Evolutionary conservation across 192 early-diverging fungal species (phyloP).

Genomic region (Dissophora ornata): DNA sequence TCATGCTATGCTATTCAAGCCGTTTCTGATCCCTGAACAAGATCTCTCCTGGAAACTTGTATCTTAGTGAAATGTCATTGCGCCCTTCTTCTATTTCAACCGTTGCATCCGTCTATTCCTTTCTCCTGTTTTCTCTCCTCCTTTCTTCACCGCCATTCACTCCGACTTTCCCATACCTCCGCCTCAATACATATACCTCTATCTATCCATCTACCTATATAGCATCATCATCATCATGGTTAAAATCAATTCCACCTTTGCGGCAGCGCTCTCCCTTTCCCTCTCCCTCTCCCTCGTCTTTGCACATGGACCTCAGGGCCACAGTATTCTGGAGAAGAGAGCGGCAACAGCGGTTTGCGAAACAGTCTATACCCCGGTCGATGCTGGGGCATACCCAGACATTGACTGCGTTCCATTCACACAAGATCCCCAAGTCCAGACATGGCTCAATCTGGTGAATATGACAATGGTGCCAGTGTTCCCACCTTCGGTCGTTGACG

Average conservation of each 20-base stretch:
- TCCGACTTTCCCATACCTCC: no score
- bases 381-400: conserved; percentile 15
- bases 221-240: conserved; percentile 12
- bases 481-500: conserved; percentile 25
- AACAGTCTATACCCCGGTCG: conserved; percentile 2
- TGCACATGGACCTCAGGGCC: not conserved
- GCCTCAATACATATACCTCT: not conserved
- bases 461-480: conserved; percentile 40
- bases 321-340: conserved; percentile 5
- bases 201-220: not conserved
- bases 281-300: conserved; percentile 10
- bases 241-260: conserved; percentile 3
- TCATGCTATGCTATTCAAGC: no score
- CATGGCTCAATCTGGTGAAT: conserved; percentile 58
- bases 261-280: conserved; percentile 18
- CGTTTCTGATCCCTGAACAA: no score
- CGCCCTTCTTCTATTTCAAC: no score
- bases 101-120: not conserved
- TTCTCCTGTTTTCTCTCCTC: no score
- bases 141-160: no score
- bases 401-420: conserved; percentile 29
- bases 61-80: no score
- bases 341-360: conserved; percentile 8
- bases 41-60: no score
- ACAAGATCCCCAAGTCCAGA: conserved; percentile 38